phyloP scores from a whole-genome alignment of 139 green algal genomes.

The Chlorella sp. region DNA sequence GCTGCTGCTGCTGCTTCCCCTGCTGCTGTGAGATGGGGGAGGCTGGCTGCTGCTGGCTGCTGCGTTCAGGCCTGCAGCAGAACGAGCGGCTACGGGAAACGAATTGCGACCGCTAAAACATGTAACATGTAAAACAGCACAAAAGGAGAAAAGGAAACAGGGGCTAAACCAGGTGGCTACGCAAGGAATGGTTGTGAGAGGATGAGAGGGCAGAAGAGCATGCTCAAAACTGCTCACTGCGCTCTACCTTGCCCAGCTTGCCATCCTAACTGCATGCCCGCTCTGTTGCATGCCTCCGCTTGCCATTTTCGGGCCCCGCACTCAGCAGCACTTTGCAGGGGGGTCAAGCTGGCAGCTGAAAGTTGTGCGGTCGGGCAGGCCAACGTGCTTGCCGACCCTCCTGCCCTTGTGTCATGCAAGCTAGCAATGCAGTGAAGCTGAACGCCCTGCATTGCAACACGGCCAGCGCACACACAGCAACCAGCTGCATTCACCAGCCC shows the following conservation, averaged over 20 bases:
- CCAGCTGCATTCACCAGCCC: background rate
- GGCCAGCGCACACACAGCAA: background rate
- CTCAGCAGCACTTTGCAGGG: background rate
- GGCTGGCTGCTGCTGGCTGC: slow-evolving; percentile 8
- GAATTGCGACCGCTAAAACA: background rate
- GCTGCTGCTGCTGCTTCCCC: background rate
- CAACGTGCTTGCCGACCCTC: too few relatives aligned
- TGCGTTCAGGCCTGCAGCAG: slow-evolving; percentile 17
- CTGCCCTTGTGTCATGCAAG: too few relatives aligned
- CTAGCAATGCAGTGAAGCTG: too few relatives aligned
- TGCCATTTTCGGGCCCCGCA: background rate
- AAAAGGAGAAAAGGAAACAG: background rate
- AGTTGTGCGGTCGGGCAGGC: too few relatives aligned
- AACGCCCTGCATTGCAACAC: too few relatives aligned
- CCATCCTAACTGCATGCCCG: background rate
- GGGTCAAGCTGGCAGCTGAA: background rate
- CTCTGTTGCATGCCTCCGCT: background rate
- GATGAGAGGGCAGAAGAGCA: too few relatives aligned
- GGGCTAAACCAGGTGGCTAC: background rate
- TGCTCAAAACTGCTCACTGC: too few relatives aligned
- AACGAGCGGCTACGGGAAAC: background rate
- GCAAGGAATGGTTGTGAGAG: too few relatives aligned
- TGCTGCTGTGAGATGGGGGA: background rate
- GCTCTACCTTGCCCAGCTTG: background rate
- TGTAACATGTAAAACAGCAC: background rate